Conservation (phyloP, 2,329 filamentous ascomycete genomes). For the Colletotrichum navitas region DNA sequence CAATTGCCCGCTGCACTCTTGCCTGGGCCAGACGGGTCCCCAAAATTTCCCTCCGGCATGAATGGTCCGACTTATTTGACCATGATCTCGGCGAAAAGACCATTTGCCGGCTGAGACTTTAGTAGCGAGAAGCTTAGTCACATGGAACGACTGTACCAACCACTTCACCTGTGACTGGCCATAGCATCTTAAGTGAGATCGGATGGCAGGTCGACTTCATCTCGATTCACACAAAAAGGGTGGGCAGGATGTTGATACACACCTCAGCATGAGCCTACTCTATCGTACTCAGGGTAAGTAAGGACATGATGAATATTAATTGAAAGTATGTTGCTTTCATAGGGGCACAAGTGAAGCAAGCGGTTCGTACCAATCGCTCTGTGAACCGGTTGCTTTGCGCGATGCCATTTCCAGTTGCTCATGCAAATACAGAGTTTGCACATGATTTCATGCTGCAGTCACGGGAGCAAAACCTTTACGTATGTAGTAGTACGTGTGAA, state of each 20-base stretch:
- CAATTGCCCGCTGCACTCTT: not conserved
- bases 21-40: slow-evolving; percentile 5
- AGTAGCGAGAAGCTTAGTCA: not conserved
- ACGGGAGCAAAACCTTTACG: not conserved
- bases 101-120: not conserved
- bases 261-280: not conserved
- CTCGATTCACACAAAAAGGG: not conserved
- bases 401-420: not conserved
- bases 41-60: slow-evolving; percentile 18
- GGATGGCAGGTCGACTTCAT: slow-evolving; percentile 23
- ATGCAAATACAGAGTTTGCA: not conserved
- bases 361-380: too few species aligned
- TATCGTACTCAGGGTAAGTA: not conserved
- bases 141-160: not conserved
- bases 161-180: not conserved
- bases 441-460: not conserved
- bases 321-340: too few species aligned
- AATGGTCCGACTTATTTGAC: not conserved
- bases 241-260: not conserved
- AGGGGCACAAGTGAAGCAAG: not conserved
- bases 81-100: not conserved
- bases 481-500: not conserved
- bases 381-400: not conserved
- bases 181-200: slow-evolving; percentile 34
- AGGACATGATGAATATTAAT: too few species aligned